phyloP scores from a whole-genome alignment of 768 basidiomycete genomes.

The Boletus sp. region DNA sequence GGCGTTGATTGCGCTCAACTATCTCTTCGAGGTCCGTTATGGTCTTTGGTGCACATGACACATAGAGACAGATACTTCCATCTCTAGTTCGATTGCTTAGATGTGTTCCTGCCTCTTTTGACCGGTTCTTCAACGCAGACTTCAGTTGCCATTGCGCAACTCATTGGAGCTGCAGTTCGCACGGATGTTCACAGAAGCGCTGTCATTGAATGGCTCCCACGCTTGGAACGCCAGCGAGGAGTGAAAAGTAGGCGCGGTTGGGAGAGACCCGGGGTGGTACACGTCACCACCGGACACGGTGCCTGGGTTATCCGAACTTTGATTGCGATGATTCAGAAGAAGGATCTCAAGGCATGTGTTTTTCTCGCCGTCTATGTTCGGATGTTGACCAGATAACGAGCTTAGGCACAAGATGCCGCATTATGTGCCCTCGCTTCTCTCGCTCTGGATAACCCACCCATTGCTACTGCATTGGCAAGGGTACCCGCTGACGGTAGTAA shows the following conservation, averaged over 20 bases:
- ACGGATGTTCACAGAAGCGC: slow-evolving; percentile 45
- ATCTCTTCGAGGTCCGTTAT: slow-evolving; percentile 53
- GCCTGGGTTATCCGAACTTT: slow-evolving; percentile 60
- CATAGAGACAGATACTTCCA: neutral
- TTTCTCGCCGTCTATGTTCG: neutral
- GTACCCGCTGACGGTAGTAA: slow-evolving; percentile 38
- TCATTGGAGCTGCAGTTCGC: slow-evolving; percentile 53
- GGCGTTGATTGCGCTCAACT: slow-evolving; percentile 55
- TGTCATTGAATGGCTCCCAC: slow-evolving; percentile 63
- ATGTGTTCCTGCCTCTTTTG: slow-evolving; percentile 65
- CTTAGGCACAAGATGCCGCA: slow-evolving; percentile 63
- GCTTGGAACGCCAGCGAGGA: slow-evolving; percentile 50
- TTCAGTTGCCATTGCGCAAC: slow-evolving; percentile 52
- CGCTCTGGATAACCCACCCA: slow-evolving; percentile 54
- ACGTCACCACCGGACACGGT: slow-evolving; percentile 42
- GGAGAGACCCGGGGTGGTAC: slow-evolving; percentile 55
- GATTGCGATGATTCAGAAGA: slow-evolving; percentile 43
- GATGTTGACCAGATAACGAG: neutral
- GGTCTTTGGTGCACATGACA: neutral
- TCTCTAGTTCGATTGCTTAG: slow-evolving; percentile 53
- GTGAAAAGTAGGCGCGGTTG: slow-evolving; percentile 63
- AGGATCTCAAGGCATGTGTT: slow-evolving; percentile 50
- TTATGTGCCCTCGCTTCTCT: slow-evolving; percentile 63
- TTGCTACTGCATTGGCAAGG: slow-evolving; percentile 51
- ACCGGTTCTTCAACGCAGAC: slow-evolving; percentile 40